A percentile compares a stretch with the other conserved stretches of the same genome.
These are phyloP conservation scores for Auricularia auricula-judae DNA, from an alignment of 768 basidiomycete genomes.

Conservation along the genomic window DNA sequence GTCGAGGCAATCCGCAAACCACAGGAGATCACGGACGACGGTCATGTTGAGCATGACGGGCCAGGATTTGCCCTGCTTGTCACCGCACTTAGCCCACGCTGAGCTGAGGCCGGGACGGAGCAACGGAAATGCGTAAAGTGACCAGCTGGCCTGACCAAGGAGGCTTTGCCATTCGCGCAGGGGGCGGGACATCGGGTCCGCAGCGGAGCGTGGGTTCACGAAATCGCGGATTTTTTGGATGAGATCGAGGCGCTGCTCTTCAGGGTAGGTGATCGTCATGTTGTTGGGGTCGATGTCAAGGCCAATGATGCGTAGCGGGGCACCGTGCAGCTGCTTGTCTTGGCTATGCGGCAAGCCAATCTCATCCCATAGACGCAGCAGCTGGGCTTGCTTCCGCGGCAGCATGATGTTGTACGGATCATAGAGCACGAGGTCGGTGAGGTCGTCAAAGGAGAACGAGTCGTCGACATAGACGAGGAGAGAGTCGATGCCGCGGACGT, in stretches of 20 bases:
- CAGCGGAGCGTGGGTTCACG: background rate
- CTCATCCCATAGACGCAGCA: conserved; percentile 30
- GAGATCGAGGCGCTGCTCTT: conserved; percentile 11
- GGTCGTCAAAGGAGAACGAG: conserved; percentile 11
- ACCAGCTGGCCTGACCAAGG: conserved; percentile 30
- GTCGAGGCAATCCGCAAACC: conserved; percentile 16
- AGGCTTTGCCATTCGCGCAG: conserved; percentile 19
- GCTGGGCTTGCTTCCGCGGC: conserved; percentile 21
- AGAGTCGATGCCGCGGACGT: conserved; percentile 8
- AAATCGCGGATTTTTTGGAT: conserved; percentile 11
- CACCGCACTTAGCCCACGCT: conserved; percentile 25
- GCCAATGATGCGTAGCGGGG: conserved; percentile 26
- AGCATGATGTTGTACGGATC: conserved; percentile 17
- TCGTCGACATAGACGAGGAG: conserved; percentile 27
- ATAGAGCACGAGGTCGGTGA: conserved; percentile 16
- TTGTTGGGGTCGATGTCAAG: conserved; percentile 24
- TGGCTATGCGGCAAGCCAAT: conserved; percentile 28
- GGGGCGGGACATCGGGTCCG: conserved; percentile 5
- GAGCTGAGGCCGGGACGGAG: conserved; percentile 22
- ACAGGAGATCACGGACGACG: conserved; percentile 19
- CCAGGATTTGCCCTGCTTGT: conserved; percentile 10
- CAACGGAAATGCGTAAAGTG: conserved; percentile 27
- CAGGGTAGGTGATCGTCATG: conserved; percentile 20
- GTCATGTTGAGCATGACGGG: conserved; percentile 19
- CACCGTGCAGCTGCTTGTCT: conserved; percentile 27